Evolutionary conservation across 129 eudicot species (phyloP).

Genomic region (Heracleum sosnowskyi): DNA sequence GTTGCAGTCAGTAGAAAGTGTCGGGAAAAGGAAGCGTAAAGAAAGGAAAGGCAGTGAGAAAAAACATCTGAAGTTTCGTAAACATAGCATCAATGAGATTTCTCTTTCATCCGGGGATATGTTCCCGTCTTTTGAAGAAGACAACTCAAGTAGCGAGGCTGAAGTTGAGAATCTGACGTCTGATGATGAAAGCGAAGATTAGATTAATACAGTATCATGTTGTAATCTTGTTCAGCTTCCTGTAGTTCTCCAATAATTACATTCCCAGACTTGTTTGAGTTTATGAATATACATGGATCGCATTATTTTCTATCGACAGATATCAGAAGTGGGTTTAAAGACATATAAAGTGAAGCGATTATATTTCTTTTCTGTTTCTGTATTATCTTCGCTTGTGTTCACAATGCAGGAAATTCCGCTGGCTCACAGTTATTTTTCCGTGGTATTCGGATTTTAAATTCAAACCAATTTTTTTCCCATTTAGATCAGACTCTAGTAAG

Average conservation of each 20-base stretch:
- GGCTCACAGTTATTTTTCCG: no score
- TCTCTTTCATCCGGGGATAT: conserved; percentile 25
- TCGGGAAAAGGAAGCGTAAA: conserved; percentile 45
- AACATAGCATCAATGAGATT: conserved; percentile 25
- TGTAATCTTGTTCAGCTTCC: not conserved
- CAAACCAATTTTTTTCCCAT: no score
- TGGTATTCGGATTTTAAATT: no score
- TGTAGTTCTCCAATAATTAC: not conserved
- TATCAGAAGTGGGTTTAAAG: not conserved
- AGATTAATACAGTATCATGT: conserved; percentile 6
- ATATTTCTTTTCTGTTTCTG: not conserved
- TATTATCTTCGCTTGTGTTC: not conserved
- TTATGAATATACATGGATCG: not conserved
- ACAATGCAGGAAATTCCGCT: not conserved
- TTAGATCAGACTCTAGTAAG: no score
- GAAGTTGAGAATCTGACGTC: conserved; percentile 51
- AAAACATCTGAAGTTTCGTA: conserved; percentile 41
- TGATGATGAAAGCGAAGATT: conserved; percentile 32
- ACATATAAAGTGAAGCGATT: not conserved
- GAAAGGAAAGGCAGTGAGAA: conserved; percentile 20
- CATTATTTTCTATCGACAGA: not conserved
- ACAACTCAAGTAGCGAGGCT: conserved; percentile 37
- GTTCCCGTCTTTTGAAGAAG: conserved; percentile 12
- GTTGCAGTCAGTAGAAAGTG: conserved; percentile 34
- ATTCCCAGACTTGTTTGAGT: not conserved